Percentiles rank a stretch among this genome's conserved stretches.
phyloP scores from a whole-genome alignment of 139 green algal genomes.

The Ulvella scutata region DNA sequence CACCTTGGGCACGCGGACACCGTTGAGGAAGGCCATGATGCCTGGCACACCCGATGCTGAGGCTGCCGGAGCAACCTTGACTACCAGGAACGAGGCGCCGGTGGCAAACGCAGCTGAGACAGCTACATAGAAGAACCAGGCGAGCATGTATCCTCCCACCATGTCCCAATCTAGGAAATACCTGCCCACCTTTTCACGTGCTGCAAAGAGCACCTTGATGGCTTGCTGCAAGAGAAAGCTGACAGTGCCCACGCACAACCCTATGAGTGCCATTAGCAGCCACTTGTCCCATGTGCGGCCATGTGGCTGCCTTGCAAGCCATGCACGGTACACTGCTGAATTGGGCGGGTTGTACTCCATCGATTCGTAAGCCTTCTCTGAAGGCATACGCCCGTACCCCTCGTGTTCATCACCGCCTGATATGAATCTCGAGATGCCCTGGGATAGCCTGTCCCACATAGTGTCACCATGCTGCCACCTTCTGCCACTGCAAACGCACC shows the following conservation, averaged over 20 bases:
- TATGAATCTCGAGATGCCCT: neutral
- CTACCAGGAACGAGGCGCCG: constrained; percentile 42
- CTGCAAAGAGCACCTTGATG: neutral
- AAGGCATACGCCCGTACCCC: neutral
- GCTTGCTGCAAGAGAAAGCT: neutral
- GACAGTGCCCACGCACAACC: neutral
- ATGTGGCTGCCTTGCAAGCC: constrained; percentile 47
- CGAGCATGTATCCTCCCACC: constrained; percentile 16
- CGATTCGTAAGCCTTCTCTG: constrained; percentile 53
- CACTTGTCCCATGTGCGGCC: constrained; percentile 59
- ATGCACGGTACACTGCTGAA: constrained; percentile 56
- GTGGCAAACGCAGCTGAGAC: constrained; percentile 45
- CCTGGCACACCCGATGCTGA: constrained; percentile 56
- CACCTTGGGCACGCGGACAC: constrained; percentile 17
- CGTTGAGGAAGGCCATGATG: constrained; percentile 83
- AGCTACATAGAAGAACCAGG: constrained; percentile 66
- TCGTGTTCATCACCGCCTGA: neutral
- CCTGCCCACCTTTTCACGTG: neutral
- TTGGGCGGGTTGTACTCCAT: constrained; percentile 83
- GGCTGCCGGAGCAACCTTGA: constrained; percentile 51
- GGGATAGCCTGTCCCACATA: neutral
- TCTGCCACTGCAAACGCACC: too few relatives aligned
- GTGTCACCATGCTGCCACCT: too few relatives aligned
- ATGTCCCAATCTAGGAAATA: constrained; percentile 5
- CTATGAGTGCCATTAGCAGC: constrained; percentile 56